phyloP scores from a whole-genome alignment of 129 eudicot species.

The Solidago caesia region DNA sequence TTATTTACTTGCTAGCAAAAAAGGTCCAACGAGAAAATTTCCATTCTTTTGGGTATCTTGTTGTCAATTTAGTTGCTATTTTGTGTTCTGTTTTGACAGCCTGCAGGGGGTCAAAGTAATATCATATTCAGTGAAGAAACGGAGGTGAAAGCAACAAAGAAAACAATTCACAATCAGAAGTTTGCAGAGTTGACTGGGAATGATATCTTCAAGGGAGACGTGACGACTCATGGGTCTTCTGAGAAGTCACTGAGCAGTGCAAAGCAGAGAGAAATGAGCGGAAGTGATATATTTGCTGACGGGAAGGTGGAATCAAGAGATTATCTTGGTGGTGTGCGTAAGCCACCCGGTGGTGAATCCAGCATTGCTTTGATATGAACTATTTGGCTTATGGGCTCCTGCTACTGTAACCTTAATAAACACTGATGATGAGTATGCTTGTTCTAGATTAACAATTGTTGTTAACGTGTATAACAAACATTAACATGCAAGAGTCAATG shows the following conservation, averaged over 20 bases:
- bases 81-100: constrained; percentile 29
- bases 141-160: constrained; percentile 45
- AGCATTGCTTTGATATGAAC: constrained; percentile 59
- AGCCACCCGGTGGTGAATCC: constrained; percentile 84
- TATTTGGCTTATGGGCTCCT: neutral
- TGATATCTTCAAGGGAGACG: constrained; percentile 66
- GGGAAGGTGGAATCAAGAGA: constrained; percentile 62
- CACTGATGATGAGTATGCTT: neutral
- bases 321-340: constrained; percentile 59
- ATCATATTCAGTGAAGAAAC: constrained; percentile 60
- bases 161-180: constrained; percentile 58
- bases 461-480: neutral
- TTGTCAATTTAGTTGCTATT: neutral
- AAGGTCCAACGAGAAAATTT: no score
- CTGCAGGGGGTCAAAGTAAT: constrained; percentile 75
- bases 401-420: neutral
- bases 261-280: constrained; percentile 67
- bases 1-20: no score
- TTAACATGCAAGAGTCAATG: neutral
- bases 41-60: neutral
- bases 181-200: constrained; percentile 74
- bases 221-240: constrained; percentile 44
- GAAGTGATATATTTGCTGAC: constrained; percentile 65
- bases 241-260: constrained; percentile 64
- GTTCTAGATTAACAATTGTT: neutral